Conservation (phyloP, 1,284 basidiomycete species). For the Austroboletus rostrupii region DNA sequence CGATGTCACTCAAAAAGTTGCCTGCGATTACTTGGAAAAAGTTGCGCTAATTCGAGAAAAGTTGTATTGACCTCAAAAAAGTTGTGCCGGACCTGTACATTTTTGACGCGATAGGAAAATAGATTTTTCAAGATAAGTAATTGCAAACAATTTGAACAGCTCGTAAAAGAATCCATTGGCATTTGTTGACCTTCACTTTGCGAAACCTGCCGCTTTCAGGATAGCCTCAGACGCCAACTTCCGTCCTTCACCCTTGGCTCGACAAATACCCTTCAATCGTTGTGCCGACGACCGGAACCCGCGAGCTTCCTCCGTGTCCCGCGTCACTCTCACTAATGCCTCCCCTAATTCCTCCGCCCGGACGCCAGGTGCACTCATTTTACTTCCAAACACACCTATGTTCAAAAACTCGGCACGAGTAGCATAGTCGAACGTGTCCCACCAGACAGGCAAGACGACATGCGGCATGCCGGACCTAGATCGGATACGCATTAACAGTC, state of each 20-base stretch:
- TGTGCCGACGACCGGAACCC: constrained; percentile 6
- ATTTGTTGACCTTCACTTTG: too few relatives aligned
- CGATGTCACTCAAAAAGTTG: too few relatives aligned
- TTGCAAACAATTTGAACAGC: too few relatives aligned
- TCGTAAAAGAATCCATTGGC: too few relatives aligned
- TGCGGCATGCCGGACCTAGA: constrained; percentile 9
- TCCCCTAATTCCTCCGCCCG: constrained; percentile 9
- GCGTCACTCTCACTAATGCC: constrained; percentile 9
- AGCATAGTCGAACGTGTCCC: constrained; percentile 16
- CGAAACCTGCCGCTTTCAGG: background rate
- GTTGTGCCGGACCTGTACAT: too few relatives aligned
- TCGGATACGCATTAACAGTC: too few relatives aligned
- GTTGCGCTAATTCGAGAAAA: too few relatives aligned
- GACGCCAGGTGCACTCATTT: constrained; percentile 4
- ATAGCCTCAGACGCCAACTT: constrained; percentile 2
- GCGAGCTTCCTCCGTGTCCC: constrained; percentile 3
- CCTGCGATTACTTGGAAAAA: too few relatives aligned
- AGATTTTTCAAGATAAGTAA: too few relatives aligned
- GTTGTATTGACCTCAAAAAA: too few relatives aligned
- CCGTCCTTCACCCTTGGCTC: constrained; percentile 6
- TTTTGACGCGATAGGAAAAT: too few relatives aligned
- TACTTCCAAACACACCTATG: constrained; percentile 12
- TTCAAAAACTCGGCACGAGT: constrained; percentile 11
- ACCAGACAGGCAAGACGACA: constrained; percentile 14
- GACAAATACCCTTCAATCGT: constrained; percentile 8